These are phyloP conservation scores for Carnegiea gigantea DNA, from an alignment of 179 eudicot species.

Conservation along the genomic window DNA sequence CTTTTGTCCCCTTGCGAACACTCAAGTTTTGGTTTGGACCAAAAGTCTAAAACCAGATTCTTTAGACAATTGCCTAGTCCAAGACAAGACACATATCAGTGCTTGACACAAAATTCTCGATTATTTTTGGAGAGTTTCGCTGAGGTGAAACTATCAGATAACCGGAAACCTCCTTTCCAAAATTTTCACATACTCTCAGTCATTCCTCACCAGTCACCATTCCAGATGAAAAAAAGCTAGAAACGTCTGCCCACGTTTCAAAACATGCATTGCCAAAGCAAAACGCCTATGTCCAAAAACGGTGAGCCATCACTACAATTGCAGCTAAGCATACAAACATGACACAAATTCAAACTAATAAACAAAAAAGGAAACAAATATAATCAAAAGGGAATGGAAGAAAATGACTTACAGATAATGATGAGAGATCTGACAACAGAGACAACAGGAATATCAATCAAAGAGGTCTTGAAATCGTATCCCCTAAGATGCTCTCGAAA, in stretches of 20 bases:
- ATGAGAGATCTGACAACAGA: slow-evolving; percentile 84
- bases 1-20: neutral
- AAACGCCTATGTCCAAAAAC: neutral
- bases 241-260: no score
- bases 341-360: neutral
- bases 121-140: no score
- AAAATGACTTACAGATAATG: slow-evolving; percentile 51
- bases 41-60: neutral
- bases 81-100: no score
- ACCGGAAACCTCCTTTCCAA: neutral
- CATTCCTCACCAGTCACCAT: neutral
- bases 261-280: neutral
- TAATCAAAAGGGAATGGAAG: neutral
- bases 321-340: neutral
- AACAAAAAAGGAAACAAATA: neutral
- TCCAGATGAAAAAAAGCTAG: no score
- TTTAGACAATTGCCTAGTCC: neutral
- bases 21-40: neutral
- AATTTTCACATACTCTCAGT: neutral
- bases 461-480: slow-evolving; percentile 70
- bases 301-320: neutral
- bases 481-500: slow-evolving; percentile 56
- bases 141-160: neutral
- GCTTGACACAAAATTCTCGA: neutral
- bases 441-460: slow-evolving; percentile 80